These are phyloP conservation scores for Suhomyces xylopsoci DNA, from an alignment of 805 yeast genomes.

Conservation along the genomic window DNA sequence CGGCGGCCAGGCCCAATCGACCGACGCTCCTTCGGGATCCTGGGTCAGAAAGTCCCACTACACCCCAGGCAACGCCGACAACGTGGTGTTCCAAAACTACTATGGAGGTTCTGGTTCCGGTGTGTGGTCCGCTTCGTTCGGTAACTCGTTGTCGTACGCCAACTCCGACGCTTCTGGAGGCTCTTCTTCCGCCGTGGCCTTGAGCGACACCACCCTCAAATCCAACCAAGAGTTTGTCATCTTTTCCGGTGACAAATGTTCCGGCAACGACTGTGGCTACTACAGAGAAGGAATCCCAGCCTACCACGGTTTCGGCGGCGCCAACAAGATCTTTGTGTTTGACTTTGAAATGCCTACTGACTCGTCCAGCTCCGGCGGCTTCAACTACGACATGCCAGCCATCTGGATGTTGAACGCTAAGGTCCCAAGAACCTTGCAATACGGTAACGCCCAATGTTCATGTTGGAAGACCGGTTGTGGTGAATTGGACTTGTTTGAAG, in stretches of 20 bases:
- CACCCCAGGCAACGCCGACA: conserved; percentile 65
- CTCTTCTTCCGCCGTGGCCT: conserved; percentile 64
- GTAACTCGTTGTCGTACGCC: conserved; percentile 87
- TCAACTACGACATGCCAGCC: conserved; percentile 95
- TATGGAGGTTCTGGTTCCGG: conserved; percentile 91
- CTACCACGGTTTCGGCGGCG: conserved; percentile 89
- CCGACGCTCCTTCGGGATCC: conserved; percentile 41
- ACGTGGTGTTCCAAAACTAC: conserved; percentile 81
- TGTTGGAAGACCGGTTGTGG: conserved; percentile 99
- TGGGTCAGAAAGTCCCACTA: conserved; percentile 76
- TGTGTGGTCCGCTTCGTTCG: conserved; percentile 79
- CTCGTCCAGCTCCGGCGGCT: conserved; percentile 39
- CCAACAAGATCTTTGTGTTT: conserved; percentile 79
- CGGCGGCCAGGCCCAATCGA: conserved; percentile 1
- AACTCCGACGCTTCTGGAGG: conserved; percentile 74
- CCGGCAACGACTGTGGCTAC: conserved; percentile 15
- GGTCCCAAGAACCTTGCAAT: conserved; percentile 94
- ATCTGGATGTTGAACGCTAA: conserved; percentile 93
- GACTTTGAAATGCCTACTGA: conserved; percentile 93
- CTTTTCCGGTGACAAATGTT: conserved; percentile 62
- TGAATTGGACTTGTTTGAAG: conserved; percentile 93
- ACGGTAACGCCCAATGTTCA: conserved; percentile 81
- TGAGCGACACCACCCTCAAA: conserved; percentile 62
- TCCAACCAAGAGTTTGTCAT: conserved; percentile 81
- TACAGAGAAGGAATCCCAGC: conserved; percentile 61